Base-by-base conservation (phyloP, 169 alveolate genomes). In the Eimeria falciformis region DNA sequence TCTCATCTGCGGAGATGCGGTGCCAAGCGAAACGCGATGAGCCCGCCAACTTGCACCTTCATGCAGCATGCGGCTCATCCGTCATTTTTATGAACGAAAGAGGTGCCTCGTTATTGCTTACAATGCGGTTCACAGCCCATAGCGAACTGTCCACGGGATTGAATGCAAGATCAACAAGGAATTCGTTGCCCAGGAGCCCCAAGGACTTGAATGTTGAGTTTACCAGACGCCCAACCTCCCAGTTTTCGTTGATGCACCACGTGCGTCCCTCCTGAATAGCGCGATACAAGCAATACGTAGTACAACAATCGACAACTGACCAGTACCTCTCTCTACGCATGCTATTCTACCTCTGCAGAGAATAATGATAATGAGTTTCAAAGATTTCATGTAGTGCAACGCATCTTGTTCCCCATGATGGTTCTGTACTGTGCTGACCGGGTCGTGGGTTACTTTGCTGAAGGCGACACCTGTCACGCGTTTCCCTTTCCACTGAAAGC, bases 61-160 rank as follows among this genome's bases (percentile, higher is more conserved):
- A n/a, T n/a, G n/a, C n/a, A n/a, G n/a, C n/a, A n/a, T n/a, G n/a
- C n/a, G n/a, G n/a, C n/a, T n/a, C n/a, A n/a, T n/a, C n/a, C n/a
- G n/a, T n/a, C n/a, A n/a, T n/a, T n/a, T n/a, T n/a, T n/a, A n/a
- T n/a, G n/a, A n/a, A n/a, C n/a, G n/a, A n/a, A n/a, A n/a, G n/a
- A n/a, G n/a, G n/a, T n/a, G n/a, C n/a, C n/a, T n/a, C n/a, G n/a
- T n/a, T n/a, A n/a, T 50, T 50, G 7, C 88, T 53, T 58, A 82
- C 90, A 2, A 58, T 27, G 75, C 90, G 75, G 45, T 82, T 82
- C 12, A 82, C 68, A 4, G 66, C 90, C 90, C 90, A 82, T 46
- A 82, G 2, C 45, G 50, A 33, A 25, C 40, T n/a, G 58, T 82
- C 78, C 40, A 50, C 21, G 18, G 90, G 90, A 53, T 56, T 68